A percentile compares a stretch with the other conserved stretches of the same genome.
These are phyloP conservation scores for Penicillium fuscoglaucum DNA, from an alignment of 2,329 filamentous ascomycete species.

Conservation along the genomic window DNA sequence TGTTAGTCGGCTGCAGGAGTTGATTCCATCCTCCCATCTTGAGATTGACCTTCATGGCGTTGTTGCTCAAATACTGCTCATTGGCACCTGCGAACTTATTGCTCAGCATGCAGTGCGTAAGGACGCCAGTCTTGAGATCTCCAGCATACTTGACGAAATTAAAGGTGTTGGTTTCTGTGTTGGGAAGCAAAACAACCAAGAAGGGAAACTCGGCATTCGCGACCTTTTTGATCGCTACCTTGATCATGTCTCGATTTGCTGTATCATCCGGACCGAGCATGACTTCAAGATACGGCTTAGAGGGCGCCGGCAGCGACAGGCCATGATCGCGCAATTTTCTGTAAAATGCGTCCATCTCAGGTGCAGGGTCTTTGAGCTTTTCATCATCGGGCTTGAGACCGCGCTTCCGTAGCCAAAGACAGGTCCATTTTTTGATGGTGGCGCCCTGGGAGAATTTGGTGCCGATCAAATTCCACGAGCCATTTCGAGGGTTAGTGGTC, in stretches of 20 bases:
- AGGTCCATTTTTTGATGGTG: constrained; percentile 4
- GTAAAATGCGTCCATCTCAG: neutral
- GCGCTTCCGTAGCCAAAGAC: constrained; percentile 2
- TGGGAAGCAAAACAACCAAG: constrained; percentile 48
- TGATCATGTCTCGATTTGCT: neutral
- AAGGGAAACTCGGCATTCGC: neutral
- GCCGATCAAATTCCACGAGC: constrained; percentile 21
- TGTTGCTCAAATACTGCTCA: constrained; percentile 62
- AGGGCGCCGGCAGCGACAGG: neutral
- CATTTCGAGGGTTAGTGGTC: constrained; percentile 1
- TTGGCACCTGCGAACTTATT: constrained; percentile 47
- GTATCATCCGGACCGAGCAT: neutral
- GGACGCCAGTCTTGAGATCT: constrained; percentile 63
- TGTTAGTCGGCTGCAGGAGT: constrained; percentile 50
- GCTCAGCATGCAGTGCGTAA: constrained; percentile 62
- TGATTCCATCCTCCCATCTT: constrained; percentile 77
- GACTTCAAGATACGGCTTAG: neutral
- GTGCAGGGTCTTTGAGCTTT: neutral
- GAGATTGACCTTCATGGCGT: constrained; percentile 75
- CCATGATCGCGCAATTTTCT: constrained; percentile 7
- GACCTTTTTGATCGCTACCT: neutral
- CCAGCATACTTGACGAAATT: constrained; percentile 64
- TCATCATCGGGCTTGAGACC: too few relatives aligned
- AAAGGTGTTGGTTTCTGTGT: constrained; percentile 57
- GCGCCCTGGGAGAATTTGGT: constrained; percentile 8